Conservation (phyloP, 2,329 filamentous ascomycete genomes). For the Exophiala viscosa region DNA sequence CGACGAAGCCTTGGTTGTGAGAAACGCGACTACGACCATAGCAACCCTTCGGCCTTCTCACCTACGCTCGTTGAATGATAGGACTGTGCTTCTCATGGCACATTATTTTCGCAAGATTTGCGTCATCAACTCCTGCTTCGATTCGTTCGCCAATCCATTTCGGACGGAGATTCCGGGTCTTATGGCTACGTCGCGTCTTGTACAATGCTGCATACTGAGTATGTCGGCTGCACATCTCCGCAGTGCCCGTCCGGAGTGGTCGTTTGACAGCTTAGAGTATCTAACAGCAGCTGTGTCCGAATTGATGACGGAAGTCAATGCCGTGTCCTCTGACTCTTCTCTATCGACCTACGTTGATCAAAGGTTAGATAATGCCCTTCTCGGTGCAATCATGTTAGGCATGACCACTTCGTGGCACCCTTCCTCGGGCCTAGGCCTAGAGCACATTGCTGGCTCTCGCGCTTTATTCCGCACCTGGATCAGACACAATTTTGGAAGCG, state of each 20-base stretch:
- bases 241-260: not conserved
- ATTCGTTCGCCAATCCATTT: not conserved
- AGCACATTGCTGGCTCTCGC: not conserved
- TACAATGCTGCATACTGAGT: constrained; percentile 1
- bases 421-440: not conserved
- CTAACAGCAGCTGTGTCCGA: not conserved
- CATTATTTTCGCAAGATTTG: not conserved
- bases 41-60: not conserved
- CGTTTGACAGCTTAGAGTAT: not conserved
- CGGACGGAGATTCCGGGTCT: not conserved
- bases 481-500: not conserved
- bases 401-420: not conserved
- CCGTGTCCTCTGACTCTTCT: not conserved
- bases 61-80: not conserved
- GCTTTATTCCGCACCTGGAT: not conserved
- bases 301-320: not conserved
- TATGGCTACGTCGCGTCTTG: not conserved
- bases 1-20: not conserved
- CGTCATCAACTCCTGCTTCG: not conserved
- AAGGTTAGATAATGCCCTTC: not conserved
- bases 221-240: constrained; percentile 1
- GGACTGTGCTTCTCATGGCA: not conserved
- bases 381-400: not conserved
- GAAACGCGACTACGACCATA: not conserved
- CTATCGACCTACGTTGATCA: not conserved